A percentile compares a stretch with the other conserved stretches of the same genome.
phyloP scores from a whole-genome alignment of 2,329 filamentous ascomycete species.

The Fusarium mexicanum region DNA sequence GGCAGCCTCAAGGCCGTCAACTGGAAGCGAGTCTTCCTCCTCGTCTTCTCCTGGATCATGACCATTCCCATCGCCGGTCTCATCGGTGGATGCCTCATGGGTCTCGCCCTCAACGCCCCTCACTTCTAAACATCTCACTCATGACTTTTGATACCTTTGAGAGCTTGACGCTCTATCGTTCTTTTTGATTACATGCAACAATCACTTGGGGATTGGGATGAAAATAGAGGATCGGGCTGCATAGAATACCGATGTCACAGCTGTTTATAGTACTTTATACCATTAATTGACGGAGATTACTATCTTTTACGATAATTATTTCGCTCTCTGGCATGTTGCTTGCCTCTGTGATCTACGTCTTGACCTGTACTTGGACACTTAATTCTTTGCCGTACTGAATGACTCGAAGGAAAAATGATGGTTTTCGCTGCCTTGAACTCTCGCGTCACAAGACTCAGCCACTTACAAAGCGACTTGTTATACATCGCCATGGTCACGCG shows the following conservation, averaged over 20 bases:
- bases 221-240: constrained; percentile 22
- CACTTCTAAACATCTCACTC: constrained; percentile 42
- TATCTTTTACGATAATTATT: neutral
- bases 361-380: neutral
- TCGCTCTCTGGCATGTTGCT: neutral
- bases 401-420: neutral
- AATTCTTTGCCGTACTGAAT: neutral
- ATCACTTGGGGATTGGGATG: neutral
- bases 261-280: constrained; percentile 15
- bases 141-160: constrained; percentile 9
- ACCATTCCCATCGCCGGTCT: constrained; percentile 56
- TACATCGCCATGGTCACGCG: neutral
- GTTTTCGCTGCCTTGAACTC: neutral
- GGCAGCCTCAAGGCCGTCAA: constrained; percentile 77
- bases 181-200: constrained; percentile 1
- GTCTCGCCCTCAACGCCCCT: constrained; percentile 52
- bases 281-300: constrained; percentile 30
- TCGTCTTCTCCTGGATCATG: constrained; percentile 70
- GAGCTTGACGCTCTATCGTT: constrained; percentile 5
- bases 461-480: neutral
- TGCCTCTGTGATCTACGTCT: neutral
- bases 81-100: constrained; percentile 55
- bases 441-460: neutral
- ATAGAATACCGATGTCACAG: constrained; percentile 22
- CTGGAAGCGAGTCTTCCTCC: constrained; percentile 75